Evolutionary conservation across 805 yeast genomes (phyloP), one percentile per base, ranked within the genome.

Genomic region (Saccharomycopsis selenospora): DNA sequence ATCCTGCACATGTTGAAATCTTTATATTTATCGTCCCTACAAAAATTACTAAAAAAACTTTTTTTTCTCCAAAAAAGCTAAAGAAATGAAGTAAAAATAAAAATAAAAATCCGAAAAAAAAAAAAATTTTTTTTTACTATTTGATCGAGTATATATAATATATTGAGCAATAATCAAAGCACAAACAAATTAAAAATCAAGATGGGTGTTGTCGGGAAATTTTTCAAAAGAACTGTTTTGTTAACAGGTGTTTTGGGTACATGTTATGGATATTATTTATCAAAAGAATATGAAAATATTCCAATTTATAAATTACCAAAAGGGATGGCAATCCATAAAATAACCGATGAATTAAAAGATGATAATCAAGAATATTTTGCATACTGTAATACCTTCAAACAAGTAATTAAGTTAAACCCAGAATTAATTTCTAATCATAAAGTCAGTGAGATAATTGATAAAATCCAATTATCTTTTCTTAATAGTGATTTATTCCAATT

Each of bases 191-290:
- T 10, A 8, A 7, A 8, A 36, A 13, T 24, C 24, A 44, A 30
- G 7, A 49, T 49, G 52, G 49, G 46, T 5, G 25, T 44, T 13
- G 20, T 52, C n/a, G 46, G 38, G 36, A 44, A 36, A 23, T 18
- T 44, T 11, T 4, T 44, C 14, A 44, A 44, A 4, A 49, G 42
- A 47, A 27, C 51, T 2, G 7, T 52, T 10, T 11, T 49, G 2
- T 36, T 33, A 20, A 11, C 40, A 6, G 47, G 45, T 8, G 7
- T 28, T 18, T 44, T 36, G 4, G 48, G 44, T 6, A 33, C 27
- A 7, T 51, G 53, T 2, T 52, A 52, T 33, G 55, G 55, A 4
- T 49, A 49, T 36, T 52, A 52, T 38, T 42, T 52, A 8, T 45
- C 51, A 36, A 43, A 46, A n/a, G 28, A 49, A 18, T 52, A 52